These are phyloP conservation scores for Penicillium brasilianum DNA, from an alignment of 2,329 filamentous ascomycete genomes.

Conservation along the genomic window DNA sequence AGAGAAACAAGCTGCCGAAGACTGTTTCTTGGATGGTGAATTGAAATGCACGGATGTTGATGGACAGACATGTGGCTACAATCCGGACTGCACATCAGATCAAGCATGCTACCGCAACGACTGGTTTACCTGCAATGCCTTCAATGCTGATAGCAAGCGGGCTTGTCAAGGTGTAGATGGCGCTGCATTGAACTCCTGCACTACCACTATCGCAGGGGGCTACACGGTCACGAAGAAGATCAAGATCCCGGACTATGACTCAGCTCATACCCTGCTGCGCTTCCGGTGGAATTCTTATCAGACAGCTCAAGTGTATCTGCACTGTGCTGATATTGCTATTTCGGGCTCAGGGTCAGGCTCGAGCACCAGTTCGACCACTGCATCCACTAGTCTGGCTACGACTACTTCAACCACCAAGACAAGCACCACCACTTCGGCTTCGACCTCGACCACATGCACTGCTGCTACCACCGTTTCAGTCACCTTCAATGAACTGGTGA, in stretches of 20 bases:
- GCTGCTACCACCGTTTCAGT: too few relatives aligned
- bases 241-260: constrained; percentile 55
- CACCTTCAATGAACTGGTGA: too few relatives aligned
- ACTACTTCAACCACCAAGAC: neutral
- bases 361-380: constrained; percentile 4
- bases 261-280: constrained; percentile 57
- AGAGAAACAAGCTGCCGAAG: constrained; percentile 60
- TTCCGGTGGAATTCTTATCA: constrained; percentile 63
- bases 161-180: constrained; percentile 54
- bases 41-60: constrained; percentile 57
- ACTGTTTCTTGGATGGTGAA: constrained; percentile 57
- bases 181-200: constrained; percentile 52
- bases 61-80: constrained; percentile 57
- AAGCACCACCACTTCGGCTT: neutral
- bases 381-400: neutral
- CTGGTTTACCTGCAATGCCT: constrained; percentile 58
- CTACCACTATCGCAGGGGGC: constrained; percentile 59
- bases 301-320: constrained; percentile 60
- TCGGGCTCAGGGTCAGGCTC: constrained; percentile 6
- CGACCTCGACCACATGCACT: too few relatives aligned
- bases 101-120: constrained; percentile 57
- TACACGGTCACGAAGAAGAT: constrained; percentile 61
- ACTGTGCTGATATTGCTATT: constrained; percentile 60
- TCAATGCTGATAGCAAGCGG: constrained; percentile 19
- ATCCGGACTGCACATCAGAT: constrained; percentile 52